These are phyloP conservation scores for Nymphaea thermarum DNA, from an alignment of 164 flowering plant species.

Conservation along the genomic window DNA sequence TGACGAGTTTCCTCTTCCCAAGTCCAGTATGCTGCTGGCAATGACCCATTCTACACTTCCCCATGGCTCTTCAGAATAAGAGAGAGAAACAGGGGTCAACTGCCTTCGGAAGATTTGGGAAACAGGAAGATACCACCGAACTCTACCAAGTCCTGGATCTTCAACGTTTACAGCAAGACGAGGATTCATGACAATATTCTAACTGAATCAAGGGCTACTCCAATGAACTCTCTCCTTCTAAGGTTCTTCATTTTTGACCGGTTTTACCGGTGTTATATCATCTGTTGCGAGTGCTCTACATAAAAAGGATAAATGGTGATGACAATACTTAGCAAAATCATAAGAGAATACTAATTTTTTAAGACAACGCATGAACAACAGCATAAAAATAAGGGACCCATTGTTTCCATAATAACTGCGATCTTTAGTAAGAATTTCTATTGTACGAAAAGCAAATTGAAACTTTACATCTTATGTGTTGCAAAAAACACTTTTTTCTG, in stretches of 20 bases:
- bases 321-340: background rate
- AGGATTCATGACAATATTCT: too few relatives aligned
- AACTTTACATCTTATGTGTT: too few relatives aligned
- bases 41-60: background rate
- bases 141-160: too few relatives aligned
- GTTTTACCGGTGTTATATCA: background rate
- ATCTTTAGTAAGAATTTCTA: too few relatives aligned
- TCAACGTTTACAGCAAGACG: too few relatives aligned
- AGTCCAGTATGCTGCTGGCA: background rate
- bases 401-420: too few relatives aligned
- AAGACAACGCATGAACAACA: background rate
- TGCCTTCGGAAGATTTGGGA: background rate
- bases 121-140: background rate
- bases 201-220: too few relatives aligned
- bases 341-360: too few relatives aligned
- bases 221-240: background rate
- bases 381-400: background rate
- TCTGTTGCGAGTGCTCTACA: background rate
- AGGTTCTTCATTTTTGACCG: background rate
- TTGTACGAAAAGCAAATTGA: too few relatives aligned
- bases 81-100: background rate
- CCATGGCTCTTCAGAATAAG: background rate
- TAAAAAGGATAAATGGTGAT: background rate
- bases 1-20: background rate
- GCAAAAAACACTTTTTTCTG: too few relatives aligned